Base-by-base conservation (phyloP, 2,329 filamentous ascomycete genomes). In the Talaromyces albobiverticillius region DNA sequence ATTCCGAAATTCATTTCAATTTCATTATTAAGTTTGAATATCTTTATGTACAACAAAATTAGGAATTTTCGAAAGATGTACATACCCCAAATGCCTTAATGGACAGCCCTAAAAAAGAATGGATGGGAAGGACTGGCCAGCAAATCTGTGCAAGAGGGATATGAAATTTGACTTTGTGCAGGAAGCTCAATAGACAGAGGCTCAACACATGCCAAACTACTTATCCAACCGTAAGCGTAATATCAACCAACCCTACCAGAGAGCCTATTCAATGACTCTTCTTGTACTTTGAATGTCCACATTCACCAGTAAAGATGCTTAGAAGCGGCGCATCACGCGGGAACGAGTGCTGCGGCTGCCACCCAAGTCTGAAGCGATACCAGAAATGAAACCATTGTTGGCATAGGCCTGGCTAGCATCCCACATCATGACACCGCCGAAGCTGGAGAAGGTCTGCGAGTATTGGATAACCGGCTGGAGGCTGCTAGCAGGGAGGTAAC, bases 361-460 rank as follows among this genome's bases (percentile, higher is more conserved):
- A n/a, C 36, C 46, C 42, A 59, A 42, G 16, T 49, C 40, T 14
- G 55, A 41, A 16, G 55, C 52, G 26, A 84, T 69, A 34, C 71
- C 65, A 23, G 70, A 67, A 51, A 86, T 69, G 64, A 84, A 85
- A 1, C 82, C 83, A 2, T 60, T 31, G 67, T 87, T 86, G n/a
- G 71, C 69, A 58, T 79, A 84, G 2, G 81, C 75, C 71, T 86
- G 83, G 26, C 75, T 81, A 69, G 81, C 81, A 67, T 88, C 85
- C 85, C 84, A 88, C 71, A 87, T 76, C 85, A 88, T 87, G 25
- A 85, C 77, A 26, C 85, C 85, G 7, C 84, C 85, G 61, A 88
- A 87, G 67, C 78, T 85, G 3, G 72, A 67, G 62, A 79, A 87
- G 38, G 70, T 65, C 68, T 79, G 79, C 42, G 71, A 75, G 62